Conservation (phyloP, 2,329 filamentous ascomycete genomes). For the Hypoxylon sp. region DNA sequence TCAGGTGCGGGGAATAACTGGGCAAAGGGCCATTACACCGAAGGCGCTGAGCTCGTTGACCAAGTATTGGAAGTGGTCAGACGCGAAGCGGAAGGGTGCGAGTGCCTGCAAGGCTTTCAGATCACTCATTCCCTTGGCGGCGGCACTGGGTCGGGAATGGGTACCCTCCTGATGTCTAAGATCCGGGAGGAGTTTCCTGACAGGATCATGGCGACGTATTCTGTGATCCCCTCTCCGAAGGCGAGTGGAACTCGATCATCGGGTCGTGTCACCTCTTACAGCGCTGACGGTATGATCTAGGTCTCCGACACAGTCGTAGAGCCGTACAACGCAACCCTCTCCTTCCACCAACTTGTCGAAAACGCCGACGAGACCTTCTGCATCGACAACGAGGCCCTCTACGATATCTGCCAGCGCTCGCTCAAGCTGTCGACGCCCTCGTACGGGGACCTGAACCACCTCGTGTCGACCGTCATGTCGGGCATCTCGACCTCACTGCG, state of each 20-base stretch:
- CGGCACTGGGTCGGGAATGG: conserved; percentile 99
- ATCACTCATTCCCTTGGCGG: conserved; percentile 99
- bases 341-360: conserved; percentile 98
- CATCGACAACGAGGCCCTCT: conserved; percentile 99
- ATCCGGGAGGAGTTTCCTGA: conserved; percentile 99
- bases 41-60: conserved; percentile 99
- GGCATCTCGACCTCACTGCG: conserved; percentile 98
- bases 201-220: conserved; percentile 99
- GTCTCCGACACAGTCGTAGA: conserved; percentile 99
- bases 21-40: conserved; percentile 99
- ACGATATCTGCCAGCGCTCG: conserved; percentile 99
- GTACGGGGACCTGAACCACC: conserved; percentile 99
- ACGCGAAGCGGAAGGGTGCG: conserved; percentile 97
- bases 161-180: conserved; percentile 99
- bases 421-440: conserved; percentile 99
- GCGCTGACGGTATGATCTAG: conserved; percentile 49
- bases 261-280: neutral
- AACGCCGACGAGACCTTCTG: conserved; percentile 99
- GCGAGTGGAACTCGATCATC: neutral
- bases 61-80: conserved; percentile 98
- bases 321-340: conserved; percentile 99
- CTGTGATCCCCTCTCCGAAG: conserved; percentile 97
- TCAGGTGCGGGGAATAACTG: conserved; percentile 99
- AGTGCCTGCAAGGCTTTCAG: conserved; percentile 99
- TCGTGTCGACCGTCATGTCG: conserved; percentile 99